Conservation (phyloP, 2,329 filamentous ascomycete genomes). For the Penicillium sp. region DNA sequence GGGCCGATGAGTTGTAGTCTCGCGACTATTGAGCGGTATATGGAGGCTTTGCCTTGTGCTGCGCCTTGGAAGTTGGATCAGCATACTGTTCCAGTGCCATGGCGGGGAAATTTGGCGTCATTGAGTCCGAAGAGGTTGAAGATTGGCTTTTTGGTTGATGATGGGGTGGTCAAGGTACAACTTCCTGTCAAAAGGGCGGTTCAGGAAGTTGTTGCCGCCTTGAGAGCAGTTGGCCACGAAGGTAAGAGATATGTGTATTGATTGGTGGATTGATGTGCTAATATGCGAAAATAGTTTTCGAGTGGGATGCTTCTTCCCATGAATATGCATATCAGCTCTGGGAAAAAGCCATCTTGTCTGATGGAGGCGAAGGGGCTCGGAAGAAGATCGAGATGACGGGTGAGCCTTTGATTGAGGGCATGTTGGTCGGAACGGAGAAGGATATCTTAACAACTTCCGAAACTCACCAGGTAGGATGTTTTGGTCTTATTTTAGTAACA, state of each 20-base stretch:
- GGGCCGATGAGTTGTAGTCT: slow-evolving; percentile 29
- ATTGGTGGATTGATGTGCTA: background rate
- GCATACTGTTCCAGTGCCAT: slow-evolving; percentile 35
- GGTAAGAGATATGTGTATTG: slow-evolving; percentile 37
- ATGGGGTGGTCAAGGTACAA: slow-evolving; percentile 57
- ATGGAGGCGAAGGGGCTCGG: slow-evolving; percentile 31
- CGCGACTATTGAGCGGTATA: slow-evolving; percentile 29
- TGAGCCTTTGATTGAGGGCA: slow-evolving; percentile 34
- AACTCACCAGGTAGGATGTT: slow-evolving; percentile 24
- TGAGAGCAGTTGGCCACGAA: slow-evolving; percentile 53
- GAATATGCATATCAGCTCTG: slow-evolving; percentile 29
- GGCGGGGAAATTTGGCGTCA: slow-evolving; percentile 28
- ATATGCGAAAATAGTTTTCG: slow-evolving; percentile 21
- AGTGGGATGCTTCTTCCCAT: slow-evolving; percentile 32
- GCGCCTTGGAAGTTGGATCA: slow-evolving; percentile 39
- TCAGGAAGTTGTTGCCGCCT: slow-evolving; percentile 50
- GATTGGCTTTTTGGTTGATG: slow-evolving; percentile 58
- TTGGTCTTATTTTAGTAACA: too few relatives aligned
- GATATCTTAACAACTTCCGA: slow-evolving; percentile 26
- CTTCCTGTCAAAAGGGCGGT: slow-evolving; percentile 57
- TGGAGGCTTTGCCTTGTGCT: slow-evolving; percentile 32
- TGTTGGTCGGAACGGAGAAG: slow-evolving; percentile 32
- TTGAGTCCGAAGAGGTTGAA: slow-evolving; percentile 47
- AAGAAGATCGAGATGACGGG: slow-evolving; percentile 28
- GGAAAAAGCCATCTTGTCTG: slow-evolving; percentile 32